Percentiles rank a stretch among this genome's conserved stretches.
Evolutionary conservation across 2,329 filamentous ascomycete genomes (phyloP).

Genomic region (Endocalyx cinctus): DNA sequence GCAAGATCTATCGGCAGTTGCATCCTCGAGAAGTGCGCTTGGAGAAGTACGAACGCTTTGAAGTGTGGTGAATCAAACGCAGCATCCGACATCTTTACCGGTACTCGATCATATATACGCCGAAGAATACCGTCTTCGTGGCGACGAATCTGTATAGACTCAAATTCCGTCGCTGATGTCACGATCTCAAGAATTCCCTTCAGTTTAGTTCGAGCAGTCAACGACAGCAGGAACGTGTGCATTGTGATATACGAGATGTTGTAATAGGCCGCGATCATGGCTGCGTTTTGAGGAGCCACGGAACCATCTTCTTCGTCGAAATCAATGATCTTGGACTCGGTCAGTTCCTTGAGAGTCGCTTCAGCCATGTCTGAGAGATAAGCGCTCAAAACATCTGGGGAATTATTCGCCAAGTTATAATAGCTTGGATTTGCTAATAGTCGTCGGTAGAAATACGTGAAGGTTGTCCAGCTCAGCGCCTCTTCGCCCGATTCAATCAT

Average conservation of each 20-base stretch:
- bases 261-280: slow-evolving; percentile 98
- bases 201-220: slow-evolving; percentile 84
- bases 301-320: slow-evolving; percentile 91
- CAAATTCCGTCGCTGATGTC: slow-evolving; percentile 94
- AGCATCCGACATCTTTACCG: slow-evolving; percentile 88
- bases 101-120: slow-evolving; percentile 89
- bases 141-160: slow-evolving; percentile 86
- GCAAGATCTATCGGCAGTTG: slow-evolving; percentile 91
- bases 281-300: slow-evolving; percentile 84
- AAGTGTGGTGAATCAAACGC: slow-evolving; percentile 94
- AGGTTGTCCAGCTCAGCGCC: slow-evolving; percentile 97
- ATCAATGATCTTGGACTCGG: slow-evolving; percentile 92
- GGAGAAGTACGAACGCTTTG: slow-evolving; percentile 94
- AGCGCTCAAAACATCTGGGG: slow-evolving; percentile 87
- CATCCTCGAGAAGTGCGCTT: slow-evolving; percentile 97
- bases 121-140: slow-evolving; percentile 86
- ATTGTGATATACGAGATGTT: slow-evolving; percentile 99
- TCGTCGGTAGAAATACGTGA: slow-evolving; percentile 96
- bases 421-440: slow-evolving; percentile 94
- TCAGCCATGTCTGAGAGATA: slow-evolving; percentile 95
- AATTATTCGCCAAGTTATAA: slow-evolving; percentile 84
- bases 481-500: slow-evolving; percentile 94
- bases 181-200: slow-evolving; percentile 97
- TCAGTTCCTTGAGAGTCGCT: slow-evolving; percentile 81
- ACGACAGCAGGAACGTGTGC: slow-evolving; percentile 93